Conservation (phyloP, 306 rosid species). For the Comarum palustre region DNA sequence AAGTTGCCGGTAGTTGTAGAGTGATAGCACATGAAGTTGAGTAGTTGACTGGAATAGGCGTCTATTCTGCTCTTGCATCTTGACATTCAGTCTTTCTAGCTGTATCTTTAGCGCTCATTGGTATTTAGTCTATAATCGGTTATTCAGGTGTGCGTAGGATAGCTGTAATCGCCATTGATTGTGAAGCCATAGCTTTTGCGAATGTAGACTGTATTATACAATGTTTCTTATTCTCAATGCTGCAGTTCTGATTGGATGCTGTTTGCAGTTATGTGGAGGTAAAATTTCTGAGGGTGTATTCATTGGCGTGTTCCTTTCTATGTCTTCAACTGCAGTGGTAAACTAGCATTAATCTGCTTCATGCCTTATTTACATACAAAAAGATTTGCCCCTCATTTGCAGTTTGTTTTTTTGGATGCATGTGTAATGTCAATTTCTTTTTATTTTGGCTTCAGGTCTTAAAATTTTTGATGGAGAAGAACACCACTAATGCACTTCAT, state of each 20-base stretch:
- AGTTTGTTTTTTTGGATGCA: background rate
- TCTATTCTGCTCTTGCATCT: background rate
- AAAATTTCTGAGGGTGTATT: slow-evolving; percentile 93
- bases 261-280: slow-evolving; percentile 96
- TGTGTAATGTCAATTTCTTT: slow-evolving; percentile 1
- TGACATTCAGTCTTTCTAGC: background rate
- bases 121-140: background rate
- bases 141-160: background rate
- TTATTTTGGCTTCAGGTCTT: slow-evolving; percentile 52
- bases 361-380: slow-evolving; percentile 8
- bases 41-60: background rate
- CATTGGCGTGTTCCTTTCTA: slow-evolving; percentile 87
- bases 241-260: slow-evolving; percentile 32
- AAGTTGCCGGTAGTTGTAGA: background rate
- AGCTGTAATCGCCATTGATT: background rate
- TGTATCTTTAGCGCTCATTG: background rate
- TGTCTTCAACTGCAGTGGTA: slow-evolving; percentile 96
- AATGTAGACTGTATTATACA: slow-evolving; percentile 27
- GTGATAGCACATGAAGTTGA: background rate
- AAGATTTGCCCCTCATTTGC: slow-evolving; percentile 9
- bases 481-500: slow-evolving; percentile 77
- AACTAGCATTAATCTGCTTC: slow-evolving; percentile 17
- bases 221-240: slow-evolving; percentile 27
- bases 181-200: slow-evolving; percentile 5
- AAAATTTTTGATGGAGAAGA: slow-evolving; percentile 91